phyloP scores from a whole-genome alignment of 257 asterid genomes.

The Voacanga thouarsii region DNA sequence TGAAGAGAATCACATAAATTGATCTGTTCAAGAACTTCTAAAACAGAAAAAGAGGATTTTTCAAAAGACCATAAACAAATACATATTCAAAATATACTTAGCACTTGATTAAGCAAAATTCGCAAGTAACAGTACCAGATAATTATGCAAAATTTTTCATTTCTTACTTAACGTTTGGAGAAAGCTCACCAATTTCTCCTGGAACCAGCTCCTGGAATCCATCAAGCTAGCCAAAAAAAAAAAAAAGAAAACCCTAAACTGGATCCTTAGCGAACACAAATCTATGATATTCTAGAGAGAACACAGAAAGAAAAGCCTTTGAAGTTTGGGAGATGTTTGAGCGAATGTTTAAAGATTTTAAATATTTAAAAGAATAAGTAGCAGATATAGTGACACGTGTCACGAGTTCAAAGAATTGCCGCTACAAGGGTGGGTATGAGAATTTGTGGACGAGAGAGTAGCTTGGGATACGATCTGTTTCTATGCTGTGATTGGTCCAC shows the following conservation, averaged over 20 bases:
- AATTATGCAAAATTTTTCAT: background rate
- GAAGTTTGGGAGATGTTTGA: slow-evolving; percentile 22
- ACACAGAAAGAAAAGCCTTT: slow-evolving; percentile 3
- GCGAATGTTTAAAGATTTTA: slow-evolving; percentile 24
- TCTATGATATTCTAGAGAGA: slow-evolving; percentile 49
- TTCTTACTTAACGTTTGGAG: background rate
- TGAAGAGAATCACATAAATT: background rate
- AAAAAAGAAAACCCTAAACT: slow-evolving; percentile 31
- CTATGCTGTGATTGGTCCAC: slow-evolving; percentile 52
- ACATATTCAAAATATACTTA: background rate
- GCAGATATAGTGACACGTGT: slow-evolving; percentile 63
- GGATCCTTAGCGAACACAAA: slow-evolving; percentile 29
- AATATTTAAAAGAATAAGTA: slow-evolving; percentile 28
- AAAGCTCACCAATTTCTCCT: slow-evolving; percentile 13
- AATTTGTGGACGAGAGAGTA: slow-evolving; percentile 77
- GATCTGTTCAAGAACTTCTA: background rate
- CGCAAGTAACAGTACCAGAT: background rate
- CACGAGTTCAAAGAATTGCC: slow-evolving; percentile 41
- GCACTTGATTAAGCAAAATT: background rate
- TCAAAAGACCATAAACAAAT: background rate
- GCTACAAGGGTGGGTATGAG: slow-evolving; percentile 51
- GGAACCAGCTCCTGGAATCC: slow-evolving; percentile 21
- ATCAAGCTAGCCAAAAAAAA: slow-evolving; percentile 6
- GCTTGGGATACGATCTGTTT: slow-evolving; percentile 71
- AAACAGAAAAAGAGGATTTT: background rate